Evolutionary conservation across 2,329 filamentous ascomycete species (phyloP).

Genomic region (Elsinoe australis): DNA sequence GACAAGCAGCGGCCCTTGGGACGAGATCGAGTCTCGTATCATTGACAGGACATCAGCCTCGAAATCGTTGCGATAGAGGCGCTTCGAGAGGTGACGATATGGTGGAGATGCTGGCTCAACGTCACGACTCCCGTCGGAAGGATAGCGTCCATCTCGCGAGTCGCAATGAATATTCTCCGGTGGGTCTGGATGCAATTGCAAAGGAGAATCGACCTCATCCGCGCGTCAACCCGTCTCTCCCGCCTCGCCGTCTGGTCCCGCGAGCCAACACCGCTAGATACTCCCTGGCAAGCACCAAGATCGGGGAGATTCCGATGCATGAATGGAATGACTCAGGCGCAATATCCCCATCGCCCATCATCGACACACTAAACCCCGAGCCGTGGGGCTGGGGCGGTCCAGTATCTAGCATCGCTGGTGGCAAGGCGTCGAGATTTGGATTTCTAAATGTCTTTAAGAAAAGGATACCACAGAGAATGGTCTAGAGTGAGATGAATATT

Average conservation of each 20-base stretch:
- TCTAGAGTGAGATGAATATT: conserved; percentile 10
- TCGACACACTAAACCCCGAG: not conserved
- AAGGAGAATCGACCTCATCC: no score
- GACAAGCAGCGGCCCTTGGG: no score
- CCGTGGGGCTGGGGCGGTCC: conserved; percentile 15
- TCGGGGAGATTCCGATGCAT: conserved; percentile 9
- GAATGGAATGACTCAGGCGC: not conserved
- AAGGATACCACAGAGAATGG: conserved; percentile 1
- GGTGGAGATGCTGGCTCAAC: conserved; percentile 1
- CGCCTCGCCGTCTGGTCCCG: conserved; percentile 4
- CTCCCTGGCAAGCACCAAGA: conserved; percentile 12
- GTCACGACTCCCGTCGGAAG: not conserved
- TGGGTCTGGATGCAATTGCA: not conserved
- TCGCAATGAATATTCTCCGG: no score
- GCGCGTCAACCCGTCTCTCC: not conserved
- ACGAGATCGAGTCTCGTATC: no score
- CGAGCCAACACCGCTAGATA: conserved; percentile 5
- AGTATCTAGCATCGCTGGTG: conserved; percentile 1
- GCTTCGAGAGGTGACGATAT: no score
- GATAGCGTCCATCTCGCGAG: no score
- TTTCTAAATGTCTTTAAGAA: conserved; percentile 7
- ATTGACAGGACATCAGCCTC: no score
- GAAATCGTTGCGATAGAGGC: no score
- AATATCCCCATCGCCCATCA: not conserved
- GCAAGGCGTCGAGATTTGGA: conserved; percentile 5